A percentile compares a stretch with the other conserved stretches of the same genome.
Evolutionary conservation across 1,139 yeast genomes (phyloP).

Genomic region (Yamadazyma siamensis): DNA sequence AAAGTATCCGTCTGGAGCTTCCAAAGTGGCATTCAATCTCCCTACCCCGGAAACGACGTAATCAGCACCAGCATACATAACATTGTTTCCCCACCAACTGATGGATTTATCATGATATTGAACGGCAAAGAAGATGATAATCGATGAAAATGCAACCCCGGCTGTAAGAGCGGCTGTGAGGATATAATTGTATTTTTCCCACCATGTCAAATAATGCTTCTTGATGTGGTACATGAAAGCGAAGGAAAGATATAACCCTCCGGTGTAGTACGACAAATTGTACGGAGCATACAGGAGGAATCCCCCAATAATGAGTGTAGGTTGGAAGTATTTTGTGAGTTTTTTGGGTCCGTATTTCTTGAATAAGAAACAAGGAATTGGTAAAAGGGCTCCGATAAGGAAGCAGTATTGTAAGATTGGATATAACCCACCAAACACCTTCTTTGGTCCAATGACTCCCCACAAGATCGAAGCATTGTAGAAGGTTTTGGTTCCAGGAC

Average conservation of each 20-base stretch:
- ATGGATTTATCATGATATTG: slow-evolving; percentile 39
- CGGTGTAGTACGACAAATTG: slow-evolving; percentile 50
- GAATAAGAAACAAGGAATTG: slow-evolving; percentile 35
- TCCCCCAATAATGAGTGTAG: slow-evolving; percentile 38
- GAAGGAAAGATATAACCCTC: slow-evolving; percentile 44
- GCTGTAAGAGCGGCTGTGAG: slow-evolving; percentile 53
- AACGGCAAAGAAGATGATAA: slow-evolving; percentile 56
- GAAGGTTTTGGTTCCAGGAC: slow-evolving; percentile 47
- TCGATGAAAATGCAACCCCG: slow-evolving; percentile 56
- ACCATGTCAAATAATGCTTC: slow-evolving; percentile 48
- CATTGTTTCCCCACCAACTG: slow-evolving; percentile 59
- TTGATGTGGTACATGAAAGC: slow-evolving; percentile 52
- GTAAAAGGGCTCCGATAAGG: slow-evolving; percentile 49
- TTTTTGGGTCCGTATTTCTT: slow-evolving; percentile 29
- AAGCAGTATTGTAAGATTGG: slow-evolving; percentile 48
- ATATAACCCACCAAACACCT: slow-evolving; percentile 46
- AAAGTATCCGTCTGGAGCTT: slow-evolving; percentile 42
- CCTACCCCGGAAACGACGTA: slow-evolving; percentile 20
- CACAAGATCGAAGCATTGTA: slow-evolving; percentile 57
- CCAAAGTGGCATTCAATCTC: slow-evolving; percentile 17
- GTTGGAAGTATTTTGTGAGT: slow-evolving; percentile 32
- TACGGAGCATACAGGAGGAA: slow-evolving; percentile 49
- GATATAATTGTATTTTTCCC: slow-evolving; percentile 64
- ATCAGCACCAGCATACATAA: slow-evolving; percentile 42
- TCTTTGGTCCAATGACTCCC: slow-evolving; percentile 69